These are phyloP conservation scores for Pythium utonaiense DNA, from an alignment of 352 stramenopile genomes.

Conservation along the genomic window DNA sequence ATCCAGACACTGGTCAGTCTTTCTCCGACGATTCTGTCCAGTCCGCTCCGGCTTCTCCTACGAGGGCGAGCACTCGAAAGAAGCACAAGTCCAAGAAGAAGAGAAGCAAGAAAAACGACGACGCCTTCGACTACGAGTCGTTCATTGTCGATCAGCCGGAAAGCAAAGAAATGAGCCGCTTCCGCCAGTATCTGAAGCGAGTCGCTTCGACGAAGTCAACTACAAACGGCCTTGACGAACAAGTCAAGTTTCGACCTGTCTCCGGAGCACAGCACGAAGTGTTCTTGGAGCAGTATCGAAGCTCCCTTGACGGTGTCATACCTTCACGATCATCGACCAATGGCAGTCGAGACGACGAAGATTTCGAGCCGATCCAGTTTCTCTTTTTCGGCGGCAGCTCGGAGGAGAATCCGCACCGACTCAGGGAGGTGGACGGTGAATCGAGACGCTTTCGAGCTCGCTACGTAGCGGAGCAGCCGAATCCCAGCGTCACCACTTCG, in stretches of 20 bases:
- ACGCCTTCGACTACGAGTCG: not conserved
- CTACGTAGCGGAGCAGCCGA: conserved; percentile 4
- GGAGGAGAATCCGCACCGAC: conserved; percentile 28
- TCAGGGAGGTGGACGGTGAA: conserved; percentile 30
- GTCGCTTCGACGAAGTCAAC: not conserved
- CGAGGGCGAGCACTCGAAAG: not conserved
- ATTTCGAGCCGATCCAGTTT: conserved; percentile 39
- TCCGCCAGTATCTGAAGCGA: conserved; percentile 18
- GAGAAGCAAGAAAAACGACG: not conserved
- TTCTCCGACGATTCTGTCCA: not conserved
- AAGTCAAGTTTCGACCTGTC: conserved; percentile 16
- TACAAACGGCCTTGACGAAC: not conserved
- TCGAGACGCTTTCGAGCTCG: conserved; percentile 17
- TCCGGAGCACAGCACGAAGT: conserved; percentile 2
- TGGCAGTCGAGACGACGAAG: conserved; percentile 11
- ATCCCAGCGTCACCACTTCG: conserved; percentile 22
- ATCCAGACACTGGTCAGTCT: not conserved
- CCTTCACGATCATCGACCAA: conserved; percentile 4
- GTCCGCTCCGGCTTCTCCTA: not conserved
- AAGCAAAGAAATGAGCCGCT: conserved; percentile 11
- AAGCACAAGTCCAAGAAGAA: not conserved
- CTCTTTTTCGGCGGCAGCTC: conserved; percentile 49
- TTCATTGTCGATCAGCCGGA: conserved; percentile 1
- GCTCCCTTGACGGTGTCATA: not conserved
- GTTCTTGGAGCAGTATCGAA: conserved; percentile 12